phyloP scores from a whole-genome alignment of 129 eudicot species.

The Deinandra increscens region DNA sequence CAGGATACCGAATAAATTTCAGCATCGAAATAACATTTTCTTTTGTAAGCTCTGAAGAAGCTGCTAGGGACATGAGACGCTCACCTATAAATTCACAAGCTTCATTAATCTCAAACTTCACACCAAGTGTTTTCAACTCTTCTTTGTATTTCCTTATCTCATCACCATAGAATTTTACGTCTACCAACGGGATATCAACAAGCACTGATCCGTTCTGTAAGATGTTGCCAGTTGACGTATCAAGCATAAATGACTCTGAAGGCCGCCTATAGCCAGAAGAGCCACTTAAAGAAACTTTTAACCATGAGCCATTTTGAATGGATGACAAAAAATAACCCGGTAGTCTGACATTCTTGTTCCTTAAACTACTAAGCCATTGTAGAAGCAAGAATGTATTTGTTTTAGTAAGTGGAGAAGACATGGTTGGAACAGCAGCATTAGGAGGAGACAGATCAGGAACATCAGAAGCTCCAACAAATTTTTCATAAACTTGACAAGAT shows the following conservation, averaged over 20 bases:
- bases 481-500: slow-evolving; percentile 33
- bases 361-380: slow-evolving; percentile 40
- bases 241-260: slow-evolving; percentile 43
- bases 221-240: slow-evolving; percentile 24
- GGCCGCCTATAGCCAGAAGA: slow-evolving; percentile 45
- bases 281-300: slow-evolving; percentile 39
- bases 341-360: neutral
- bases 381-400: slow-evolving; percentile 43
- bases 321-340: slow-evolving; percentile 37
- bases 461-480: slow-evolving; percentile 42
- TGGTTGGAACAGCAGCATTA: slow-evolving; percentile 36
- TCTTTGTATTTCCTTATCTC: slow-evolving; percentile 35
- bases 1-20: slow-evolving; percentile 40
- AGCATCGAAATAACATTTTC: slow-evolving; percentile 40
- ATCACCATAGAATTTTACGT: slow-evolving; percentile 34
- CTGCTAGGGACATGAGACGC: slow-evolving; percentile 50
- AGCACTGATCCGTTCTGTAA: slow-evolving; percentile 49
- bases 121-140: slow-evolving; percentile 43
- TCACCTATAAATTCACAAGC: slow-evolving; percentile 47
- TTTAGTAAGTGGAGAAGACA: slow-evolving; percentile 39
- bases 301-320: slow-evolving; percentile 52
- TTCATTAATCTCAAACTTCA: slow-evolving; percentile 38
- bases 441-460: slow-evolving; percentile 51
- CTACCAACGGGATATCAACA: slow-evolving; percentile 52
- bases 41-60: slow-evolving; percentile 32